Evolutionary conservation across 73 alveolate species (phyloP).

Genomic region (Paramecium caudatum): DNA sequence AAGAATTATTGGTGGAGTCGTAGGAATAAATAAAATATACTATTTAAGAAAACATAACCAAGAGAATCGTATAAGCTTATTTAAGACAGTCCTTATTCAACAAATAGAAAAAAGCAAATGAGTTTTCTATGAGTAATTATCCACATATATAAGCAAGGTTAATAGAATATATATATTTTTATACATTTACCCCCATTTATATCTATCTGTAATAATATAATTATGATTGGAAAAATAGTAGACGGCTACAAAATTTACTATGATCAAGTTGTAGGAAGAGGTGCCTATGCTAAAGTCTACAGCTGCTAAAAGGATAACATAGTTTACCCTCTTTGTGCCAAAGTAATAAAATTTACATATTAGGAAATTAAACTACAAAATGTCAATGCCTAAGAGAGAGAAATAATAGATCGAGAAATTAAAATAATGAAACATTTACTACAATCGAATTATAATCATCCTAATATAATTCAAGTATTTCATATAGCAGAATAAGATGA

Average conservation of each 20-base stretch:
- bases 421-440: not conserved
- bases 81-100: not conserved
- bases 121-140: not conserved
- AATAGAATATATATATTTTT: not conserved
- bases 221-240: not conserved
- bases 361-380: not conserved
- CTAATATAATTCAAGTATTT: not conserved
- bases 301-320: not conserved
- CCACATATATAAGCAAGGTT: not conserved
- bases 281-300: conserved; percentile 14
- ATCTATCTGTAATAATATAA: not conserved
- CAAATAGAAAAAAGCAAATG: not conserved
- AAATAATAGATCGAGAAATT: not conserved
- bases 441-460: not conserved
- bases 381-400: not conserved
- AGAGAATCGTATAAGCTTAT: not conserved
- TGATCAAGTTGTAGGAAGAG: not conserved
- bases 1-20: too few relatives aligned
- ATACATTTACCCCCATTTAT: not conserved
- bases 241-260: not conserved
- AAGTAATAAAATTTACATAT: not conserved
- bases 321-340: not conserved
- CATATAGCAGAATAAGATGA: not conserved
- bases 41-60: too few relatives aligned
- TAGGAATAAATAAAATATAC: not conserved